Evolutionary conservation across 2,329 filamentous ascomycete species (phyloP).

Genomic region (Teratosphaeria viscida): DNA sequence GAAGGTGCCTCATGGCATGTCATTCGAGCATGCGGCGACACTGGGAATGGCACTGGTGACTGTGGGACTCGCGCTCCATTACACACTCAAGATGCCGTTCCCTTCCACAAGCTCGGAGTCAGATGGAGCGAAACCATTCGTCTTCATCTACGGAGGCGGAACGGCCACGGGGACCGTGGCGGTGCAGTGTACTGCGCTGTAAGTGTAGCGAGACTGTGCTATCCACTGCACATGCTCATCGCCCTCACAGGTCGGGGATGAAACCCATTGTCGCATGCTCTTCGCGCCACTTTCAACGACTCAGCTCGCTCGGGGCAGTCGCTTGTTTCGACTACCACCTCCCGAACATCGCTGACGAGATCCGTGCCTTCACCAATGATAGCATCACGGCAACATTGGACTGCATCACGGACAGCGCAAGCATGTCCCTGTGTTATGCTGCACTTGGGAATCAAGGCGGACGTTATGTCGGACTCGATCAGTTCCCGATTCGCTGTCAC

Average conservation of each 20-base stretch:
- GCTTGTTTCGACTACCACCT: not conserved
- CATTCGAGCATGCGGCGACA: not conserved
- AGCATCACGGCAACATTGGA: not conserved
- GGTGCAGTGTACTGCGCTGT: not conserved
- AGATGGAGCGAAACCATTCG: not conserved
- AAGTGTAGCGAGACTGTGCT: not conserved
- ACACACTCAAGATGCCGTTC: not conserved
- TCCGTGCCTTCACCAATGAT: not conserved
- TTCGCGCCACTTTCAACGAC: not conserved
- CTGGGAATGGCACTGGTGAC: not conserved
- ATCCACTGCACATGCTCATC: not conserved
- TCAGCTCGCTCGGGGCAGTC: not conserved
- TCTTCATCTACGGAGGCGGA: not conserved
- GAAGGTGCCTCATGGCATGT: not conserved
- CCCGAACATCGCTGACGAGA: not conserved
- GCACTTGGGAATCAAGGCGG: not conserved
- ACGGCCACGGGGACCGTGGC: not conserved
- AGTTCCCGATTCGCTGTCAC: not conserved
- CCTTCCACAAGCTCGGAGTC: not conserved
- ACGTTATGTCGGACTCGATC: not conserved
- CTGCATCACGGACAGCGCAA: not conserved
- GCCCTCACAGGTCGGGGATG: not conserved
- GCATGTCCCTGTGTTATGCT: not conserved
- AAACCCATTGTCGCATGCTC: not conserved
- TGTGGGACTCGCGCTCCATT: not conserved